Evolutionary conservation across 306 rosid genomes (phyloP).

Genomic region (Trifolium fragiferum): DNA sequence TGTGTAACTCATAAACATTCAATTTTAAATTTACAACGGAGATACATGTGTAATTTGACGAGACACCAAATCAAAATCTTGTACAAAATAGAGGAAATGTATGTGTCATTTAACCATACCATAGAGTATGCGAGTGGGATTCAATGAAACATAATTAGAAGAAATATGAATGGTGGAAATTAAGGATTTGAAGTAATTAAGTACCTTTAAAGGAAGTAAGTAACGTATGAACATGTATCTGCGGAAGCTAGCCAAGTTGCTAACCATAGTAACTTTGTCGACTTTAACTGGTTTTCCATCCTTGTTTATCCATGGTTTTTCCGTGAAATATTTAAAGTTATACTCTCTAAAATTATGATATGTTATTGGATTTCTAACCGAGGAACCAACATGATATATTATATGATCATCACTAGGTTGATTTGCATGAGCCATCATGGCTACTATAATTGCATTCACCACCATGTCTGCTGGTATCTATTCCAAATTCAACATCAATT

Average conservation of each 20-base stretch:
- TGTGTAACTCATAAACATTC: no score
- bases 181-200: background rate
- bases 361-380: conserved; percentile 54
- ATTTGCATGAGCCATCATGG: conserved; percentile 60
- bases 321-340: conserved; percentile 49
- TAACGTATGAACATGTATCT: conserved; percentile 70
- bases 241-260: conserved; percentile 56
- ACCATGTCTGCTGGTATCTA: conserved; percentile 86
- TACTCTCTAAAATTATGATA: conserved; percentile 43
- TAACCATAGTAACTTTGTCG: conserved; percentile 44
- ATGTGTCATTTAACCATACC: background rate
- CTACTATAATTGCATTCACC: conserved; percentile 65
- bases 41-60: no score
- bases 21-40: no score
- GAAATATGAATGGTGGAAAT: no score
- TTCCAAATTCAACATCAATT: background rate
- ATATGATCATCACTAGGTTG: conserved; percentile 29
- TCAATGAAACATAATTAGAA: no score
- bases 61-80: no score
- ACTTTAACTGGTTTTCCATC: conserved; percentile 68
- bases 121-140: no score
- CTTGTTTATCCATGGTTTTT: conserved; percentile 64
- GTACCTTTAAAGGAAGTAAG: conserved; percentile 60
- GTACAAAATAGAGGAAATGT: no score
- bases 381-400: conserved; percentile 78